Evolutionary conservation across 148 eudicot species (phyloP), one percentile per base, ranked within the genome.

Genomic region (Rhododendron mucronatum): DNA sequence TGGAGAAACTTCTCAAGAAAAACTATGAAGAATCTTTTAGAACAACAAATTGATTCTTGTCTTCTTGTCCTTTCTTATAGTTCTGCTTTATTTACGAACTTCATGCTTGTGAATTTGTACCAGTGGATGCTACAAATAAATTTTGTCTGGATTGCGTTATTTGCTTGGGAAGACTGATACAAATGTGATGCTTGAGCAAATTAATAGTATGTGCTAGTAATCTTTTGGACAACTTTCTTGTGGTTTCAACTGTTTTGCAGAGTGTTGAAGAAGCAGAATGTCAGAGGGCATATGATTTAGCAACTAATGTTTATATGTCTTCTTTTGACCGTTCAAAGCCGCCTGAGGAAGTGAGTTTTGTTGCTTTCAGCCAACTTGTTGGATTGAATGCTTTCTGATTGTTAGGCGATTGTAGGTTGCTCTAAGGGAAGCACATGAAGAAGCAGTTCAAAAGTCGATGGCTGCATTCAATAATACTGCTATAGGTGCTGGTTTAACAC

Each of bases 181-280:
- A 6, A 47, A 13, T 4, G 13, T 84, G 65, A 37, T 84, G 67
- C 30, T 61, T 82, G 8, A 37, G 26, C 30, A 57, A 61, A 71
- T 39, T 71, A 30, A 30, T 13, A 71, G 18, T 13, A 71, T 30
- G 39, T 7, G 8, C 33, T 26, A 10, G 14, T 26, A 35, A 59
- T 77, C 73, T 11, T 26, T 45, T 86, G 79, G 37, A 26, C 14
- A 21, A 44, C 7, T 86, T 63, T n/a, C 67, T 53, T 23, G 14
- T 6, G 47, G 65, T 84, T 71, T 85, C 78, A 59, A 47, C 53
- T 86, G 2, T 73, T 86, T 75, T 88, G 83, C 88, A 97, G 98
- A 95, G 95, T 87, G 99, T 97, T 85, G 98, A 97, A 89, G 99
- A 97, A 90, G 94, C 98, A 45, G 98, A 97, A 92, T 95, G 98